Conservation (phyloP, 495 filamentous ascomycete species). For the Friedmanniomyces simplex region DNA sequence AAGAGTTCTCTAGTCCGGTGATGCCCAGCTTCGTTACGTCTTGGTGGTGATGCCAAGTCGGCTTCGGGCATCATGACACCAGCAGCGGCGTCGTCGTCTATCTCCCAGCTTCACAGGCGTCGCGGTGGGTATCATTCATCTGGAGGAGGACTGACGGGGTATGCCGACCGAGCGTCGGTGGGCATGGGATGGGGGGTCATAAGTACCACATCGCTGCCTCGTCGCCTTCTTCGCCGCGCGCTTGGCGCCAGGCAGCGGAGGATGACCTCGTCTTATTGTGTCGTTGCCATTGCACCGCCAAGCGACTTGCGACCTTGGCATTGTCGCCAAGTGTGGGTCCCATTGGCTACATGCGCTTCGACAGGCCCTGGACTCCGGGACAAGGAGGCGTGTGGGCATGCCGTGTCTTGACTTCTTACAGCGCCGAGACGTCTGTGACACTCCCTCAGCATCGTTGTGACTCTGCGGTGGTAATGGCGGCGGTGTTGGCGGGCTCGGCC, state of each 20-base stretch:
- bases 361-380: background rate
- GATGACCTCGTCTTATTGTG: background rate
- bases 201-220: slow-evolving; percentile 2
- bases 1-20: background rate
- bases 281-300: background rate
- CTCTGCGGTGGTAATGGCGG: background rate
- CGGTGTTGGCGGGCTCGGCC: background rate
- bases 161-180: background rate
- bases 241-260: slow-evolving; percentile 5
- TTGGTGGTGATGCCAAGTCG: background rate
- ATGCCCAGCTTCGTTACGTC: background rate
- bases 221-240: slow-evolving; percentile 12
- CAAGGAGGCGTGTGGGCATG: background rate
- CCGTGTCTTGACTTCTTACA: background rate
- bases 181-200: background rate
- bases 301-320: background rate
- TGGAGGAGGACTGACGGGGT: background rate
- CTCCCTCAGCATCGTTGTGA: background rate
- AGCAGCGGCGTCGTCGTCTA: background rate
- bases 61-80: background rate
- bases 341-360: background rate
- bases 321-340: background rate
- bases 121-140: background rate
- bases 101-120: background rate
- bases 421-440: slow-evolving; percentile 9